Evolutionary conservation across 805 yeast genomes (phyloP).

Genomic region (Metschnikowia cerradonensis): DNA sequence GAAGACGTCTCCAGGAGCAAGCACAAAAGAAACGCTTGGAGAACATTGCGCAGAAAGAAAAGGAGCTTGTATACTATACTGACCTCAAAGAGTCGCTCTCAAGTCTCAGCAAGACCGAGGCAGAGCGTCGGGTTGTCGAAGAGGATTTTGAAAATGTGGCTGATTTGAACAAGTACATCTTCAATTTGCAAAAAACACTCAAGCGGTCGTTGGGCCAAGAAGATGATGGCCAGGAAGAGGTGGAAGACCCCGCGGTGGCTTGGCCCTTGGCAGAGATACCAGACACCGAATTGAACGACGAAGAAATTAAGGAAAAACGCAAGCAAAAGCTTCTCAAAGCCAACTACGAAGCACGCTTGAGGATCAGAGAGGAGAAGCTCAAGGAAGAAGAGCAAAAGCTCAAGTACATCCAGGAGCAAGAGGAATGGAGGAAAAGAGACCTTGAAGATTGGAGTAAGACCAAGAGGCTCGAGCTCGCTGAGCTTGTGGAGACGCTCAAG

Average conservation of each 20-base stretch:
- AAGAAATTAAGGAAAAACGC: constrained; percentile 80
- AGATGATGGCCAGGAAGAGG: constrained; percentile 48
- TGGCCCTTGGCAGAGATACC: constrained; percentile 77
- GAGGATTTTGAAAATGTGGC: constrained; percentile 77
- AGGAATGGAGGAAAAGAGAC: constrained; percentile 72
- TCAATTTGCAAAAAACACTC: constrained; percentile 62
- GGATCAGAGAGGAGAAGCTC: constrained; percentile 75
- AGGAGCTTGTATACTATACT: constrained; percentile 70
- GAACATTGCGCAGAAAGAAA: constrained; percentile 73
- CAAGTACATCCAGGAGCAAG: constrained; percentile 62
- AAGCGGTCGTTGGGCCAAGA: constrained; percentile 64
- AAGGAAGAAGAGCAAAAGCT: constrained; percentile 57
- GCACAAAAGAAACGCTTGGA: constrained; percentile 82
- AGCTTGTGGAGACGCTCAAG: constrained; percentile 55
- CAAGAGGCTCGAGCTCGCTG: constrained; percentile 58
- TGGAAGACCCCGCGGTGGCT: constrained; percentile 48
- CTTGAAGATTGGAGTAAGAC: constrained; percentile 74
- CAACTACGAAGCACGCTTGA: constrained; percentile 80
- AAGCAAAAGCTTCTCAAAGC: constrained; percentile 80
- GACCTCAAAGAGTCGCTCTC: constrained; percentile 51
- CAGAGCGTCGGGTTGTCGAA: constrained; percentile 51
- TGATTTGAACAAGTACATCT: constrained; percentile 65
- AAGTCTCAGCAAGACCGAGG: constrained; percentile 48
- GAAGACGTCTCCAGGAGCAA: constrained; percentile 85
- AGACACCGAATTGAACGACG: constrained; percentile 77